Evolutionary conservation across 2,329 filamentous ascomycete genomes (phyloP).

Genomic region (Penicillium sp.): DNA sequence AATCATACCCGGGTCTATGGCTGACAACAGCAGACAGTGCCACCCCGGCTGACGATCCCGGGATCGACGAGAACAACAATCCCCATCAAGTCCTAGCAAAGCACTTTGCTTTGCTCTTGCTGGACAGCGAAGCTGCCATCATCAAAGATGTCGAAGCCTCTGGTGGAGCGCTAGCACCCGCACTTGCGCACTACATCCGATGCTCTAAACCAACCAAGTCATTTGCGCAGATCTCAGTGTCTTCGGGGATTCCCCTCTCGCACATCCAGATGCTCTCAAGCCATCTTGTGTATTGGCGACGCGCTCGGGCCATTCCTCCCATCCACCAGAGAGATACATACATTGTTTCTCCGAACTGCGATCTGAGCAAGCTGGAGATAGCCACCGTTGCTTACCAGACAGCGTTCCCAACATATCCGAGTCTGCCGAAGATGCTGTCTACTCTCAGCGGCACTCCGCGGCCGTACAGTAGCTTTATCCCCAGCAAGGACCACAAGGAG

Average conservation of each 20-base stretch:
- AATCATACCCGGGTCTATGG: slow-evolving; percentile 74
- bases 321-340: slow-evolving; percentile 89
- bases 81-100: slow-evolving; percentile 68
- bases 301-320: slow-evolving; percentile 86
- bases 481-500: slow-evolving; percentile 81
- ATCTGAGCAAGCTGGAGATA: slow-evolving; percentile 68
- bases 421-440: slow-evolving; percentile 83
- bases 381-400: slow-evolving; percentile 73
- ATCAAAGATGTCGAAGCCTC: slow-evolving; percentile 69
- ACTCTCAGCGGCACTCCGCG: slow-evolving; percentile 77
- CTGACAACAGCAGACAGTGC: slow-evolving; percentile 83
- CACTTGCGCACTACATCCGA: slow-evolving; percentile 72
- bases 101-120: slow-evolving; percentile 81
- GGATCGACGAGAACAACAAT: slow-evolving; percentile 57
- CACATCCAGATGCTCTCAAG: slow-evolving; percentile 86
- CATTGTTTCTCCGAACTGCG: slow-evolving; percentile 86
- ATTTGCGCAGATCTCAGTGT: slow-evolving; percentile 69
- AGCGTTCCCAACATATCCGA: slow-evolving; percentile 79
- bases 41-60: slow-evolving; percentile 65
- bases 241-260: slow-evolving; percentile 67
- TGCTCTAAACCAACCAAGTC: slow-evolving; percentile 63
- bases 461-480: slow-evolving; percentile 80
- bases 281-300: slow-evolving; percentile 94
- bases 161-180: slow-evolving; percentile 71
- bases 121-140: slow-evolving; percentile 80